Evolutionary conservation across 306 rosid species (phyloP).

Genomic region (Casuarina glauca): DNA sequence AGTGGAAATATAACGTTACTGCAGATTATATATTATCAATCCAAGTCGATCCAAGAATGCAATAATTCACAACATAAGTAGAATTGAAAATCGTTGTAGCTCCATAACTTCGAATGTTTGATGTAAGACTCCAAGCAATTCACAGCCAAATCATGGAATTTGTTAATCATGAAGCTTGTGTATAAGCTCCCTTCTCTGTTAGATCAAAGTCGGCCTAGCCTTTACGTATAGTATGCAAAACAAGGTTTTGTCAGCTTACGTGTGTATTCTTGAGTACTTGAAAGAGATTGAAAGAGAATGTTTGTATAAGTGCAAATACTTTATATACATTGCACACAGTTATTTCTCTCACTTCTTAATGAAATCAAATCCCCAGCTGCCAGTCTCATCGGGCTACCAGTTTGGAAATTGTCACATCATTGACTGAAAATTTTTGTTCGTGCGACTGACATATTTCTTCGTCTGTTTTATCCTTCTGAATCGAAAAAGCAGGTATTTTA

Average conservation of each 20-base stretch:
- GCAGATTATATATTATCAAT: not conserved
- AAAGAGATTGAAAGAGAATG: too few relatives aligned
- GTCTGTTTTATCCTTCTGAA: slow-evolving; percentile 4
- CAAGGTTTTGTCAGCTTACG: too few relatives aligned
- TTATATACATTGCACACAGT: too few relatives aligned
- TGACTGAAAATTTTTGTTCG: slow-evolving; percentile 28
- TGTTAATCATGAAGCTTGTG: too few relatives aligned
- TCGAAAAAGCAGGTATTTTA: slow-evolving; percentile 43
- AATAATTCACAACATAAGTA: slow-evolving; percentile 38
- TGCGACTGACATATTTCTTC: slow-evolving; percentile 5
- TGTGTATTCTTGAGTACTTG: too few relatives aligned
- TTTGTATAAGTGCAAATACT: too few relatives aligned
- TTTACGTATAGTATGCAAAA: too few relatives aligned
- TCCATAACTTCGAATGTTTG: not conserved
- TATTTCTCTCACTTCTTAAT: not conserved
- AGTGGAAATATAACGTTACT: too few relatives aligned
- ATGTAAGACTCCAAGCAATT: too few relatives aligned
- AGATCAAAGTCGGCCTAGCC: too few relatives aligned
- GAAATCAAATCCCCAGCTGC: not conserved
- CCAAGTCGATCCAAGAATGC: slow-evolving; percentile 40
- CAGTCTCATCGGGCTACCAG: slow-evolving; percentile 41
- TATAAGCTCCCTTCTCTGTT: too few relatives aligned
- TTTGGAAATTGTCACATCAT: slow-evolving; percentile 46
- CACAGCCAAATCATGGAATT: too few relatives aligned
- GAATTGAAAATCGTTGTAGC: slow-evolving; percentile 23